These are phyloP conservation scores for Hymenoscyphus fraxineus DNA, from an alignment of 2,329 filamentous ascomycete species.

Conservation along the genomic window DNA sequence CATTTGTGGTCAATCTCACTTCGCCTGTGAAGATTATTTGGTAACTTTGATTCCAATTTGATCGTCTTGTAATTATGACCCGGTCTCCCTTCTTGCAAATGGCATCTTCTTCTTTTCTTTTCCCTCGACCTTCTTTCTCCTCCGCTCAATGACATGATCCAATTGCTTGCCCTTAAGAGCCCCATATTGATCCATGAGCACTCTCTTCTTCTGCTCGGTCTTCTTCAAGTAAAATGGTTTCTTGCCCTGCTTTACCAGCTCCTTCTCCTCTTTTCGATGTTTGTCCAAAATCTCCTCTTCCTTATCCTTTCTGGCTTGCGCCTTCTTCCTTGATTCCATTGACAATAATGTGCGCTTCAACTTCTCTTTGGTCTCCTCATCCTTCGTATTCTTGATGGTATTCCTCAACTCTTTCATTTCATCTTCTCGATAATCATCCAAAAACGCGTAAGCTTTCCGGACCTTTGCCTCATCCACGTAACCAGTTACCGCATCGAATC, in stretches of 20 bases:
- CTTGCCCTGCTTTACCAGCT: constrained; percentile 82
- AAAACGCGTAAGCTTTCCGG: constrained; percentile 76
- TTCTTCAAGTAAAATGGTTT: constrained; percentile 90
- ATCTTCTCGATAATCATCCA: constrained; percentile 78
- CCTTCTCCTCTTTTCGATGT: constrained; percentile 80
- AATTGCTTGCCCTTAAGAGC: constrained; percentile 82
- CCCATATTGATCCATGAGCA: constrained; percentile 74
- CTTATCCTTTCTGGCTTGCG: constrained; percentile 65
- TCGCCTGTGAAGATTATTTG: not conserved
- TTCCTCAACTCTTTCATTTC: constrained; percentile 74
- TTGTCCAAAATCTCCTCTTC: constrained; percentile 66
- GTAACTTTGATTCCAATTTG: not conserved
- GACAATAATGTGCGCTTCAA: constrained; percentile 71
- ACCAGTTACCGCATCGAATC: constrained; percentile 70
- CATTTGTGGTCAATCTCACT: not conserved
- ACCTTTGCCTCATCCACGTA: constrained; percentile 54
- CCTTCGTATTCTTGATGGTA: constrained; percentile 66
- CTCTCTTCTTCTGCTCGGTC: constrained; percentile 83
- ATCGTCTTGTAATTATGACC: not conserved
- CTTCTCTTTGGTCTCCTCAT: constrained; percentile 59
- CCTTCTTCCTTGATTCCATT: constrained; percentile 74
- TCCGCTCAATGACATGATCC: constrained; percentile 78
- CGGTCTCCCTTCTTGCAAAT: constrained; percentile 42
- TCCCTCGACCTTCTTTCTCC: constrained; percentile 80
- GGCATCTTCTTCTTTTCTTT: constrained; percentile 82